Percentiles rank a stretch among this genome's conserved stretches.
These are phyloP conservation scores for Amylostereum areolatum DNA, from an alignment of 1,284 basidiomycete genomes.

Conservation along the genomic window DNA sequence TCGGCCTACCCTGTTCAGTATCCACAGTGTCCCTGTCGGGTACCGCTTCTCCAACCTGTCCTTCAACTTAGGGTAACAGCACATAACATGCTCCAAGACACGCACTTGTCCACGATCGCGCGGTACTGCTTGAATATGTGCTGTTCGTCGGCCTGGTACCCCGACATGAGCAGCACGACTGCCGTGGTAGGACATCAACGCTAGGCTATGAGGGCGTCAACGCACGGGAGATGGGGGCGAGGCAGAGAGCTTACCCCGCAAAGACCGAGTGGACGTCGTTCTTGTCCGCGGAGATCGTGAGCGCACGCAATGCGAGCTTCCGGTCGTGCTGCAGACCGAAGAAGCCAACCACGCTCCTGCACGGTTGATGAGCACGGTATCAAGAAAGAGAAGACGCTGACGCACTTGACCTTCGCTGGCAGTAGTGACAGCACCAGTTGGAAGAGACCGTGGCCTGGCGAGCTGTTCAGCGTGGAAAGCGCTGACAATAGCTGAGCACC, in stretches of 20 bases:
- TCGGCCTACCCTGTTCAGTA: constrained; percentile 55
- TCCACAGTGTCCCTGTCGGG: constrained; percentile 69
- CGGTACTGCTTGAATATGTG: constrained; percentile 58
- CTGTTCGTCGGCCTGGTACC: constrained; percentile 68
- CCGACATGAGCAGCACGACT: constrained; percentile 61
- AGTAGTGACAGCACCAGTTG: constrained; percentile 73
- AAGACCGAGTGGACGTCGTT: constrained; percentile 70
- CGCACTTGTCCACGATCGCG: constrained; percentile 55
- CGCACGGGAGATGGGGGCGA: neutral
- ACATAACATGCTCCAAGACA: constrained; percentile 1
- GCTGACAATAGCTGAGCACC: constrained; percentile 5
- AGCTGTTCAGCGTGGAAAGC: constrained; percentile 5
- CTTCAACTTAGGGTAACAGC: neutral
- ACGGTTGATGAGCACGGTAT: constrained; percentile 4
- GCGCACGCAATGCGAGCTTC: constrained; percentile 56
- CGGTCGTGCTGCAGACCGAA: constrained; percentile 71
- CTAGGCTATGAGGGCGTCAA: constrained; percentile 37
- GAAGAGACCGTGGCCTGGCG: constrained; percentile 59
- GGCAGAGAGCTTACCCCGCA: constrained; percentile 45
- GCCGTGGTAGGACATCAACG: constrained; percentile 74
- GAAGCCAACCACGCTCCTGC: constrained; percentile 62
- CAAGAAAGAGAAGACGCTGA: constrained; percentile 4
- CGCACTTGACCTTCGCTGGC: constrained; percentile 62
- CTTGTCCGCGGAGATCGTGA: constrained; percentile 59
- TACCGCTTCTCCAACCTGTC: constrained; percentile 48